phyloP scores from a whole-genome alignment of 2,329 filamentous ascomycete species.

The Colletotrichum sojae region DNA sequence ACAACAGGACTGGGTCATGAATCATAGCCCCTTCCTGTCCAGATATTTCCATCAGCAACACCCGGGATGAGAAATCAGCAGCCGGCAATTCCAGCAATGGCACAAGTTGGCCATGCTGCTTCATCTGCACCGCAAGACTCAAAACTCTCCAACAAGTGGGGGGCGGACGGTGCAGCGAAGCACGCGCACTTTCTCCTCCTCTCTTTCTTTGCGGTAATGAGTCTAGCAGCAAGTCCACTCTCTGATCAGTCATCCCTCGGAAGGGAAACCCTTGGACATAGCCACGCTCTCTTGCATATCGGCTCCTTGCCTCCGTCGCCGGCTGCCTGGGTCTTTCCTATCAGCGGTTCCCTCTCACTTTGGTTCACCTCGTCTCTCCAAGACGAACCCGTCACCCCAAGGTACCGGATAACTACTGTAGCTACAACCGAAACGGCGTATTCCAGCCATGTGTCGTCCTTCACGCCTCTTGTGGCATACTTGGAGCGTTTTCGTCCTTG shows the following conservation, averaged over 20 bases:
- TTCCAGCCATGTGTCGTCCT: constrained; percentile 23
- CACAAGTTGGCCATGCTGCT: constrained; percentile 20
- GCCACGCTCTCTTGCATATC: constrained; percentile 37
- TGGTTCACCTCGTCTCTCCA: constrained; percentile 19
- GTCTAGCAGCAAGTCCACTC: constrained; percentile 1
- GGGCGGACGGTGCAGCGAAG: neutral
- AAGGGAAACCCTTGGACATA: constrained; percentile 34
- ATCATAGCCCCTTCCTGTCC: neutral
- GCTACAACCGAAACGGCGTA: constrained; percentile 20
- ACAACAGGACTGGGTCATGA: constrained; percentile 5
- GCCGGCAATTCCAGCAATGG: neutral
- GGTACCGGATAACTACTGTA: constrained; percentile 11
- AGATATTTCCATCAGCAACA: neutral
- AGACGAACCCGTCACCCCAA: constrained; percentile 24
- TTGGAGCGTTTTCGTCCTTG: constrained; percentile 9
- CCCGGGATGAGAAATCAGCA: constrained; percentile 1
- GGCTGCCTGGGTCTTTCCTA: constrained; percentile 35
- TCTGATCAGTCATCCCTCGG: constrained; percentile 10
- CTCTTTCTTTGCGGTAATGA: neutral
- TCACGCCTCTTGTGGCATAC: constrained; percentile 6
- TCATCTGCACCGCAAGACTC: constrained; percentile 26
- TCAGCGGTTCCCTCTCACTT: constrained; percentile 1
- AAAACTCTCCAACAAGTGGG: constrained; percentile 1
- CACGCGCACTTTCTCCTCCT: neutral
- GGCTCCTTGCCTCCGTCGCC: constrained; percentile 34